Evolutionary conservation across 1,284 basidiomycete genomes (phyloP), one percentile per base, ranked within the genome.

Genomic region (Puccinia polysora): DNA sequence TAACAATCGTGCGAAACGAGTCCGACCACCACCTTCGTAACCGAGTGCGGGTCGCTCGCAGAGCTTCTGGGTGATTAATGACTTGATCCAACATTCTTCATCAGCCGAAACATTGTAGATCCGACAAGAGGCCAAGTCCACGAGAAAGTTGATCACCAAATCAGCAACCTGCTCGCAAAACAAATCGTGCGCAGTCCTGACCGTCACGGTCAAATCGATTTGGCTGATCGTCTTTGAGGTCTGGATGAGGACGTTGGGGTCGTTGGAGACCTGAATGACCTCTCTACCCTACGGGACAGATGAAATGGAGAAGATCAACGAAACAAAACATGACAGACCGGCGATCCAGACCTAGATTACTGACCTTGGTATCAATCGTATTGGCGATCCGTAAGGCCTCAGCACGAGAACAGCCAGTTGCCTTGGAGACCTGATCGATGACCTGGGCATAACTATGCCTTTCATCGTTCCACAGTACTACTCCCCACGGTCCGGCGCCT

Each of bases 381-480:
- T 86, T 84, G 0, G 86, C 88, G 38, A 89, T 82, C 4, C 84
- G 85, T 5, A 84, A 81, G 0, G 89, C 89, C 59, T 89, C 87
- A 23, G 86, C 85, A 30, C 83, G 82, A 23, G 85, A 80, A 69
- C 85, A 83, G 72, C 85, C 83, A 7, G 86, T 85, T 73, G 86
- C 84, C 73, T 90, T 89, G 58, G 84, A 82, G 5, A 96, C 82
- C 72, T 94, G 85, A 75, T 89, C 86, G 69, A 89, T 89, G 70
- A 97, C 88, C 78, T 97, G 91, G 65, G 89, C 88, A 77, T 90
- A 90, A 1, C 91, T 93, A 80, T 97, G 96, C 77, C 93, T 96
- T 80, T 99, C 96, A 81, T 97, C 95, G 80, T 96, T 94, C 93
- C 93, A 97, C 1, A 97, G 81, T 20, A 96, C 83, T 67, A 97